These are phyloP conservation scores for Xylaria sp. DNA, from an alignment of 2,329 filamentous ascomycete species.

Conservation along the genomic window DNA sequence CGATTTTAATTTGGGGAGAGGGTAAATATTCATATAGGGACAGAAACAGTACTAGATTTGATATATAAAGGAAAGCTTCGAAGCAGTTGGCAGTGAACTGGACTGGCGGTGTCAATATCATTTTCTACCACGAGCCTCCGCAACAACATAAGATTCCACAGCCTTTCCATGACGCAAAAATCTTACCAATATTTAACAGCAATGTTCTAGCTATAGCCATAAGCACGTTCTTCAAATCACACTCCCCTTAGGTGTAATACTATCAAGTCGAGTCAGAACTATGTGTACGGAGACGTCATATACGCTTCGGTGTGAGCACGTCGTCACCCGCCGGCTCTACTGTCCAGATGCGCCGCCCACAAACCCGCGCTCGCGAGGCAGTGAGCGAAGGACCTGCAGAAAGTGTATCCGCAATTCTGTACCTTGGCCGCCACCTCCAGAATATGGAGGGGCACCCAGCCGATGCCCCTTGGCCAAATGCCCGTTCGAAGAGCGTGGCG, in stretches of 20 bases:
- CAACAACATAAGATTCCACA: neutral
- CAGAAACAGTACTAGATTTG: neutral
- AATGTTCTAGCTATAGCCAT: neutral
- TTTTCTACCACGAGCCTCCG: neutral
- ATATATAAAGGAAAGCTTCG: constrained; percentile 3
- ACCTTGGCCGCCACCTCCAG: constrained; percentile 55
- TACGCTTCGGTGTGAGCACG: constrained; percentile 58
- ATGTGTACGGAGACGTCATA: constrained; percentile 60
- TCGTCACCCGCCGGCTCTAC: constrained; percentile 51
- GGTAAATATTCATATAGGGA: neutral
- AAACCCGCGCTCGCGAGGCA: constrained; percentile 33
- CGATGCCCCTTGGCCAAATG: constrained; percentile 55
- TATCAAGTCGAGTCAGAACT: no score
- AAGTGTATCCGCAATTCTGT: constrained; percentile 51
- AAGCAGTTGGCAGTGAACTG: no score
- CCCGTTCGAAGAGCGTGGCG: constrained; percentile 55
- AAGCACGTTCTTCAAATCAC: neutral
- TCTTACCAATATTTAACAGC: neutral
- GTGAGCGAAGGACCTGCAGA: constrained; percentile 48
- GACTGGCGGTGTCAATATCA: neutral
- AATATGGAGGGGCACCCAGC: constrained; percentile 46
- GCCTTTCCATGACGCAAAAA: neutral
- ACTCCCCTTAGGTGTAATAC: neutral
- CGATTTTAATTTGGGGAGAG: neutral
- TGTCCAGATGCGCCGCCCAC: constrained; percentile 49